phyloP scores from a whole-genome alignment of 2,329 filamentous ascomycete species.

The Claviceps humidiphila region DNA sequence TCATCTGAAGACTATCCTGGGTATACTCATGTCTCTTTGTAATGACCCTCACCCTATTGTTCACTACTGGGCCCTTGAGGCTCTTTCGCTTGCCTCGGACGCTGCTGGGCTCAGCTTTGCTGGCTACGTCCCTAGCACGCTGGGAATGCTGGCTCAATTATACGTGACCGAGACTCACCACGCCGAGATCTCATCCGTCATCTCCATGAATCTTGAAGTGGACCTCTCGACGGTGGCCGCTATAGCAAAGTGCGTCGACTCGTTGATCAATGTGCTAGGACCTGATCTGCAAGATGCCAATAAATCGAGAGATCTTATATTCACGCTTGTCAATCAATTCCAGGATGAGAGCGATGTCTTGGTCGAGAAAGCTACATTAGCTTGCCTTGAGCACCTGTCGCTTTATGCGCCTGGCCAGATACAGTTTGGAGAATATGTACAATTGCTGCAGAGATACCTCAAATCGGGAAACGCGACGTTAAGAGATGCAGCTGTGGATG shows the following conservation, averaged over 20 bases:
- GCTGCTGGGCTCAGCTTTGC: conserved; percentile 89
- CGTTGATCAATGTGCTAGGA: conserved; percentile 90
- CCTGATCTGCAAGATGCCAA: conserved; percentile 87
- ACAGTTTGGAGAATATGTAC: conserved; percentile 73
- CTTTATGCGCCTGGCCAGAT: conserved; percentile 83
- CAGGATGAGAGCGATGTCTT: conserved; percentile 58
- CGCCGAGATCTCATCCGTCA: conserved; percentile 62
- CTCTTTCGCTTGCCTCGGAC: conserved; percentile 72
- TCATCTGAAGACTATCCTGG: conserved; percentile 93
- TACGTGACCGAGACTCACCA: conserved; percentile 90
- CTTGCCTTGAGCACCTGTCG: conserved; percentile 80
- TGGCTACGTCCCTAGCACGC: conserved; percentile 73
- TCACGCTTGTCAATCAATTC: conserved; percentile 75
- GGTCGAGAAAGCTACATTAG: conserved; percentile 63
- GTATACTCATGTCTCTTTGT: conserved; percentile 93
- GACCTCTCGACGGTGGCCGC: conserved; percentile 71
- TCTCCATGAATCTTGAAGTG: conserved; percentile 82
- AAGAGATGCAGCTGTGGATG: conserved; percentile 70
- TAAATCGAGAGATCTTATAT: conserved; percentile 83
- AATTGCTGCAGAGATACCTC: conserved; percentile 64
- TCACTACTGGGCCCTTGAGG: conserved; percentile 92
- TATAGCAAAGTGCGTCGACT: conserved; percentile 79
- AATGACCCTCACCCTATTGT: conserved; percentile 92
- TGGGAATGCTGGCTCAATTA: conserved; percentile 87
- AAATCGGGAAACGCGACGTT: conserved; percentile 56